phyloP scores from a whole-genome alignment of 164 flowering plant species.

The Piper longum region DNA sequence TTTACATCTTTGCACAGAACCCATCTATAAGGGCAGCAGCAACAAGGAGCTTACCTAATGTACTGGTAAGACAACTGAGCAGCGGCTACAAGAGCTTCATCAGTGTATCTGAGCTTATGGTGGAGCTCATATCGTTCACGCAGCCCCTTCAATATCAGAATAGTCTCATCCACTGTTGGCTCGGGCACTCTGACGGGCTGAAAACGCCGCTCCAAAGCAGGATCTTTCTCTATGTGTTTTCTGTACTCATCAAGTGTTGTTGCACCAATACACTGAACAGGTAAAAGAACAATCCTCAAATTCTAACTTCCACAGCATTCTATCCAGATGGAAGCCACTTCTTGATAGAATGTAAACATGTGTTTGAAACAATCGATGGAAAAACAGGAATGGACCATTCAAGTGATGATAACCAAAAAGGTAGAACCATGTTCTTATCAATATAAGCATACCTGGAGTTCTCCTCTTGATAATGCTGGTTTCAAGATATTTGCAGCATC shows the following conservation, averaged over 20 bases:
- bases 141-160: constrained; percentile 76
- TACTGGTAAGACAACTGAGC: constrained; percentile 80
- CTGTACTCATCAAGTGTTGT: constrained; percentile 95
- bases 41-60: constrained; percentile 43
- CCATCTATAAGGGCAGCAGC: not conserved
- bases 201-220: constrained; percentile 89
- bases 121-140: constrained; percentile 95
- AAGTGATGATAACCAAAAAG: too few relatives aligned
- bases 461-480: constrained; percentile 98
- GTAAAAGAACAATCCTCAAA: too few relatives aligned
- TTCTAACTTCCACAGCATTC: too few relatives aligned
- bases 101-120: constrained; percentile 91
- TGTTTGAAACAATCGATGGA: too few relatives aligned
- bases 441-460: constrained; percentile 51
- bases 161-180: constrained; percentile 83
- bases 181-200: constrained; percentile 98
- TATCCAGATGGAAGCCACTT: too few relatives aligned
- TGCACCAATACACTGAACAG: constrained; percentile 80
- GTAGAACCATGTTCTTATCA: too few relatives aligned
- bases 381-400: too few relatives aligned
- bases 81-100: constrained; percentile 77
- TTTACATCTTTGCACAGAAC: not conserved
- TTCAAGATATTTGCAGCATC: constrained; percentile 98
- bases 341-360: too few relatives aligned
- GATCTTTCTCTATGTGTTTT: constrained; percentile 95